Percentiles rank a stretch among this genome's conserved stretches.
Evolutionary conservation across 208 protist genomes (phyloP).

Genomic region (Strigomonas galati): DNA sequence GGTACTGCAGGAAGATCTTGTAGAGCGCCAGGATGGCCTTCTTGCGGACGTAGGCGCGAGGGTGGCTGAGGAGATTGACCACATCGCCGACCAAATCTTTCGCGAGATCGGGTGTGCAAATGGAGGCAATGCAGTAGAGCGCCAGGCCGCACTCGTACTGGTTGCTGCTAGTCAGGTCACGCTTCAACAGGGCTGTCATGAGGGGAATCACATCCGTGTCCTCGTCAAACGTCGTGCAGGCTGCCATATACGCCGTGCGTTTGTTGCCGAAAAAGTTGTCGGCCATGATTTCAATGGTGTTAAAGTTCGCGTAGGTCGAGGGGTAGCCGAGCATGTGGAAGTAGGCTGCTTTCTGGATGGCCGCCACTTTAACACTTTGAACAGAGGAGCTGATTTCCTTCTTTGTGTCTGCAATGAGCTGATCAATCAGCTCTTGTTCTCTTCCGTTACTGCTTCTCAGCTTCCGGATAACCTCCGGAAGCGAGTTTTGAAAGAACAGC

Average conservation of each 20-base stretch:
- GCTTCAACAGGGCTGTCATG: constrained; percentile 96
- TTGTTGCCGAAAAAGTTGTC: constrained; percentile 78
- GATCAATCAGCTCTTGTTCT: constrained; percentile 92
- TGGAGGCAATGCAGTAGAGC: constrained; percentile 94
- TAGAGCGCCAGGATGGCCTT: constrained; percentile 95
- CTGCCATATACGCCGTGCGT: constrained; percentile 94
- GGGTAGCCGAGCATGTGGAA: constrained; percentile 98
- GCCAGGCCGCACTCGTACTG: constrained; percentile 95
- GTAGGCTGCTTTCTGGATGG: constrained; percentile 97
- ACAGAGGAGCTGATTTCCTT: constrained; percentile 90
- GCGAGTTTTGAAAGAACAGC: constrained; percentile 80
- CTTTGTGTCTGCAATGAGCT: constrained; percentile 92
- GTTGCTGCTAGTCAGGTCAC: constrained; percentile 93
- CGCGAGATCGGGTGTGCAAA: constrained; percentile 96
- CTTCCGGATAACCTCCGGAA: constrained; percentile 95
- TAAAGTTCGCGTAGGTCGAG: constrained; percentile 95
- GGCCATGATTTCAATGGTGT: constrained; percentile 96
- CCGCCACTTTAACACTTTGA: constrained; percentile 89
- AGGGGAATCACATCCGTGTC: constrained; percentile 96
- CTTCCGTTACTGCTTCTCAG: constrained; percentile 81
- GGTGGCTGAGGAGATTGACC: constrained; percentile 88
- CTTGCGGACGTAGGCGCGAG: constrained; percentile 94
- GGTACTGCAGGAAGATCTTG: constrained; percentile 97
- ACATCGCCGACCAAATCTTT: constrained; percentile 95
- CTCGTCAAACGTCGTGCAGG: constrained; percentile 93